phyloP scores from a whole-genome alignment of 495 filamentous ascomycete genomes.

The Viridothelium virens region DNA sequence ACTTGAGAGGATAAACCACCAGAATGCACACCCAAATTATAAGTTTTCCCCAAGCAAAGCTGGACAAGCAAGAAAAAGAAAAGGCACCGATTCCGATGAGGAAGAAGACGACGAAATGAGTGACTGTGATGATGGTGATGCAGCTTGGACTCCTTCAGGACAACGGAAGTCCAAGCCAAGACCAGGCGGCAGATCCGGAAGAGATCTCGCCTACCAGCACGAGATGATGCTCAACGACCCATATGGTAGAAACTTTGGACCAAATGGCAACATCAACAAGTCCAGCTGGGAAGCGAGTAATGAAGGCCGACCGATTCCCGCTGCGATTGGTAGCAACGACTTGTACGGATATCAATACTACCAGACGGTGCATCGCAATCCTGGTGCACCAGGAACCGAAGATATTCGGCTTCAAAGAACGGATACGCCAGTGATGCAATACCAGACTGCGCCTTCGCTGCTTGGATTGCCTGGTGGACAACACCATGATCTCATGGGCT shows the following conservation, averaged over 20 bases:
- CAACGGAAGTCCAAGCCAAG: conserved; percentile 15
- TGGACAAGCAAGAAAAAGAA: conserved; percentile 47
- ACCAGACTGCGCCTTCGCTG: conserved; percentile 21
- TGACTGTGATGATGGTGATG: conserved; percentile 25
- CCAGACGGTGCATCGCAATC: conserved; percentile 44
- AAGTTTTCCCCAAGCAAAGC: conserved; percentile 88
- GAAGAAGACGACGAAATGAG: conserved; percentile 23
- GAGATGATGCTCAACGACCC: background rate
- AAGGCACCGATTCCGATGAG: conserved; percentile 29
- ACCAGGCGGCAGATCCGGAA: conserved; percentile 12
- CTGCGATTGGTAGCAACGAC: conserved; percentile 46
- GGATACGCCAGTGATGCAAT: conserved; percentile 26
- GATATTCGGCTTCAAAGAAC: conserved; percentile 22
- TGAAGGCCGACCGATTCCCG: conserved; percentile 52
- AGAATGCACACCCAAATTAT: conserved; percentile 80
- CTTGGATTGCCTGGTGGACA: conserved; percentile 46
- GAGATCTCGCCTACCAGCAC: background rate
- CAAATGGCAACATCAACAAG: conserved; percentile 31
- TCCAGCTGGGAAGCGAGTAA: conserved; percentile 57
- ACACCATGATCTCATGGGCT: conserved; percentile 46
- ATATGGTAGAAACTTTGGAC: conserved; percentile 10
- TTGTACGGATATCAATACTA: conserved; percentile 51
- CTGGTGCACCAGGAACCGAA: conserved; percentile 17
- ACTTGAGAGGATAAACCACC: conserved; percentile 79
- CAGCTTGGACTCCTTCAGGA: conserved; percentile 27